Base-by-base conservation (phyloP, 2,329 filamentous ascomycete genomes). In the Diplodia intermedia region DNA sequence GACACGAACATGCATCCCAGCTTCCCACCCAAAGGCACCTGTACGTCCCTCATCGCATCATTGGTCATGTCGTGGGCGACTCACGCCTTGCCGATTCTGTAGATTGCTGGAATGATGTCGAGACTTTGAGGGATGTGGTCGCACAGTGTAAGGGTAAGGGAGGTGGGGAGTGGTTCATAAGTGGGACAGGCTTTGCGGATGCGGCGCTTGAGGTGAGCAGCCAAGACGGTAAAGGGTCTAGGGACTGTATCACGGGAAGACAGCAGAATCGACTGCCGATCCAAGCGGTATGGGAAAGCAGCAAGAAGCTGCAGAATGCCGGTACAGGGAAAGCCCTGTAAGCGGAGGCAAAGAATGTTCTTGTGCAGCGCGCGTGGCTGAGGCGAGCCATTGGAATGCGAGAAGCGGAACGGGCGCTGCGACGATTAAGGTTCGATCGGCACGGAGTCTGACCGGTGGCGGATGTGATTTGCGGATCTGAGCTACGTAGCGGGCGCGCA, bases 1-100 rank as follows among this genome's bases (percentile, higher is more conserved):
- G 57, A 50, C 26, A 62, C 26, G 23, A 62, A 62, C 57, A 62
- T 62, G 57, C 57, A 50, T 11, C 38, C 43, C 3, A 62, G 47
- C 38, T 62, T 62, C 11, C 57, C 57, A 20, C 40, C 57, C 5
- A 62, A 29, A 5, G 57, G 57, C 40, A 62, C 57, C 11, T 62
- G 40, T 5, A n/a, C 43, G 15, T 62, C 57, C 18, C 57, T 33
- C n/a, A 62, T 50, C 23, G 26, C 15, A 20, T 62, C 40, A n/a
- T 18, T 20, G 2, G 38, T 6, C 57, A 62, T 62, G 7, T 14
- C 6, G 57, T n/a, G 7, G 18, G 29, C 11, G 43, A 9, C 11
- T 49, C 12, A 15, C 18, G 43, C 29, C 40, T 4, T 50, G 40
- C 26, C 40, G 57, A 33, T 29, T 5, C 3, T 9, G 23, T 23